phyloP scores from a whole-genome alignment of 192 early-diverging fungal species.

The Gryganskiella cystojenkinii region DNA sequence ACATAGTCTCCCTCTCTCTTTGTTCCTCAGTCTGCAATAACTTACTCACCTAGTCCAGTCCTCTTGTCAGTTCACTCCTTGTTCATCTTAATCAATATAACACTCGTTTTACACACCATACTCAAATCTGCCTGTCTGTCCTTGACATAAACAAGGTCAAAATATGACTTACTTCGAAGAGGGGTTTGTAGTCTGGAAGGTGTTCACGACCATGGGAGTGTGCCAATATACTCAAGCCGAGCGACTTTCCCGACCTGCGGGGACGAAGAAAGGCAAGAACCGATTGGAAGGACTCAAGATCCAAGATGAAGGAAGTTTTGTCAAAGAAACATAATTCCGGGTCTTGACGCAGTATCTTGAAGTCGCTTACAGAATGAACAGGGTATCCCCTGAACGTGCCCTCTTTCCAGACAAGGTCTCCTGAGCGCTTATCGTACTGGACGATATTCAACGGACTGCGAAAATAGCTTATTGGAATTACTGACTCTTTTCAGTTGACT shows the following conservation, averaged over 20 bases:
- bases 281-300: constrained; percentile 17
- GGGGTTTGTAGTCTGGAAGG: constrained; percentile 32
- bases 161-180: constrained; percentile 34
- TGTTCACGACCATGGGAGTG: constrained; percentile 56
- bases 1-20: no score
- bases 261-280: constrained; percentile 49
- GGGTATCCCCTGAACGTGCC: constrained; percentile 34
- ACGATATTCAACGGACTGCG: constrained; percentile 26
- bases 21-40: no score
- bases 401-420: constrained; percentile 43
- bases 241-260: constrained; percentile 49
- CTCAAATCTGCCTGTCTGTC: no score
- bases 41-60: no score
- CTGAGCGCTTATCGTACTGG: constrained; percentile 26
- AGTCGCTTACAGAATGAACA: constrained; percentile 27
- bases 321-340: constrained; percentile 40
- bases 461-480: constrained; percentile 18
- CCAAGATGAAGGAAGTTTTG: constrained; percentile 37
- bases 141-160: constrained; percentile 11
- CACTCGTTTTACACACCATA: no score
- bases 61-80: no score
- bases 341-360: constrained; percentile 21
- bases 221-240: constrained; percentile 35
- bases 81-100: no score
- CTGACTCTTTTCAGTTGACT: no score